Evolutionary conservation across 176 grass and related monocot species (phyloP), one percentile per base, ranked within the genome.

Genomic region (Triticum turgidum): DNA sequence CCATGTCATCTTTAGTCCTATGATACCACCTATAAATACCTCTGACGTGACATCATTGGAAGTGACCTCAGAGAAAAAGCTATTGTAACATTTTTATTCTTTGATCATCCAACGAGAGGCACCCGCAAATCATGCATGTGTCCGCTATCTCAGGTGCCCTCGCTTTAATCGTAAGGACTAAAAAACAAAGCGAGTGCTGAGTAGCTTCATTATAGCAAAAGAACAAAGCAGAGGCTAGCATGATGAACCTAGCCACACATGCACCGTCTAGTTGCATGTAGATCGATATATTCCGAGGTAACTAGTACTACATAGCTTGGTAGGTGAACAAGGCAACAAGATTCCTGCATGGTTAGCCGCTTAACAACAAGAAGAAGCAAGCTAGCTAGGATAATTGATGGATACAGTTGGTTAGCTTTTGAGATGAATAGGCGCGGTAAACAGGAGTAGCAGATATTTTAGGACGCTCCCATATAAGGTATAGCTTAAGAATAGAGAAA

Each of bases 401-500:
- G 51, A 18, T 59, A 9, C 18, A 59, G 56, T 59, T 64, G 29
- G 73, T 17, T 66, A 37, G 42, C 49, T 88, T 88, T 59, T 68
- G 25, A 76, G 63, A 80, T 54, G 56, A 8, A 21, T 76, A 81
- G 44, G 6, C 74, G 42, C 74, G 42, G 6, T 59, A 83, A 83
- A 66, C 56, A 44, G 74, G 61, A 59, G 65, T 64, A 39, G 21
- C 42, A 59, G 86, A 88, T 85, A 77, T 85, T 88, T 88, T 88
- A 91, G 89, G 81, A 91, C 24, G 89, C 81, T 91, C 89, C 89
- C 82, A 91, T 85, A 85, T 81, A 62, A 80, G 89, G 82, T 71
- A 88, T 85, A 22, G 64, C 69, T 81, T 88, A 84, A 85, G 77
- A 88, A 88, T 63, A 77, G 70, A 71, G 49, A 56, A 25, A 87